Evolutionary conservation across 2,329 filamentous ascomycete species (phyloP), one percentile per base, ranked within the genome.

Genomic region (Calonectria fujianensis): DNA sequence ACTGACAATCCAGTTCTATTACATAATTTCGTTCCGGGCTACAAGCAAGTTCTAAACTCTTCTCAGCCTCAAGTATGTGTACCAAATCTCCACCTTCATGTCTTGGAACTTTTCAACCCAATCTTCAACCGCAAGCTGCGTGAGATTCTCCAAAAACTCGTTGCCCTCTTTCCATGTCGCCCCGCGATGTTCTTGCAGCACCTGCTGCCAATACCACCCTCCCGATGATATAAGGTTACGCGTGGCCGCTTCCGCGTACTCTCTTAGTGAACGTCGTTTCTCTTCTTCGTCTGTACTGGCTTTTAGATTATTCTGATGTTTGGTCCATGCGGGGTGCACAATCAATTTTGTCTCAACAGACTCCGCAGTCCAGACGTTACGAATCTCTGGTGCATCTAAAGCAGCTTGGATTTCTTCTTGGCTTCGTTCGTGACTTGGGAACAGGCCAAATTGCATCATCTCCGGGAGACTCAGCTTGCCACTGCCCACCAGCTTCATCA

Each of bases 81-180:
- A 63, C 57, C 35, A 63, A 29, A 63, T 63, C 13, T 63, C 57
- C 24, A 63, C 57, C 24, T 63, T 41, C 57, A 63, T 41, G 8
- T 41, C 37, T 16, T 31, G 37, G 24, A 41, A 63, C 1, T 63
- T 63, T 4, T 45, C 57, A 13, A 63, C 16, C 20, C 57, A 63
- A 18, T 63, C 57, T 16, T 63, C 57, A 29, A 63, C 24, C 6
- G 57, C 57, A 11, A 45, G 35, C 8, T 63, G 35, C 1, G 57
- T 63, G 20, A 63, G 57, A 20, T 37, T 63, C 24, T 63, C 35
- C n/a, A 63, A 37, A 41, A 63, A 63, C 10, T 63, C 57, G 16
- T 8, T 13, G 16, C 35, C 35, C 8, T 29, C 57, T 6, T 39
- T 41, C 35, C 57, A 63, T 13, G 57, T 31, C 20, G 35, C 35